Base-by-base conservation (phyloP, 805 yeast species). In the Barnettozyma salicaria region DNA sequence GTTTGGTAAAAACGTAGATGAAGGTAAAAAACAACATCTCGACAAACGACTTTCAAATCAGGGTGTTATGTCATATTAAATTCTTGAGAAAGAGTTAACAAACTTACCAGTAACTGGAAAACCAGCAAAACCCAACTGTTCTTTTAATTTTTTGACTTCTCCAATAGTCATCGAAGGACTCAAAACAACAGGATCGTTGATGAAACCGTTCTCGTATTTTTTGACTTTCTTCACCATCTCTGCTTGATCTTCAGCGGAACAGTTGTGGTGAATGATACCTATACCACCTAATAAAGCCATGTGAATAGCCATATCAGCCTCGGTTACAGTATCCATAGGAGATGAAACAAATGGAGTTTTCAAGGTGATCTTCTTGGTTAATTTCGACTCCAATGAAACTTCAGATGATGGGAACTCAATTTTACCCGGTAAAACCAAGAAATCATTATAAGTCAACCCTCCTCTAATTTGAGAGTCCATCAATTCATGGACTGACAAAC, bases 261-360 rank as follows among this genome's bases (percentile, higher is more conserved):
- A 89, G 75, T 92, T 92, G 73, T 92, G 97, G 67, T 92, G 98
- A 55, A 92, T 80, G 59, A 92, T 85, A 78, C 98, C 98, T 63
- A 92, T 87, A 67, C 98, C 98, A 64, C 98, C 98, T 55, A 89
- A 76, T 50, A 92, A 76, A 51, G 98, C 97, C 97, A 92, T 89
- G 68, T 88, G 80, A 54, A 92, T 90, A 49, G 98, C 98, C 98
- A 92, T 92, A 43, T 80, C 85, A 45, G 88, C 68, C 73, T 92
- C 98, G 41, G 98, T 92, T 50, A 92, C 98, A 34, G 98, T 92
- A 68, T 92, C 98, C 98, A 92, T 92, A 53, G 98, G 98, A 56
- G 97, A 87, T 16, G 97, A 90, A 43, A 92, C 90, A 51, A 92
- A 87, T 41, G 98, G 98, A 32, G 96, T 71, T 71, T 83, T 88